phyloP scores from a whole-genome alignment of 2,329 filamentous ascomycete genomes.

The Lecanoromycetidae sp. region DNA sequence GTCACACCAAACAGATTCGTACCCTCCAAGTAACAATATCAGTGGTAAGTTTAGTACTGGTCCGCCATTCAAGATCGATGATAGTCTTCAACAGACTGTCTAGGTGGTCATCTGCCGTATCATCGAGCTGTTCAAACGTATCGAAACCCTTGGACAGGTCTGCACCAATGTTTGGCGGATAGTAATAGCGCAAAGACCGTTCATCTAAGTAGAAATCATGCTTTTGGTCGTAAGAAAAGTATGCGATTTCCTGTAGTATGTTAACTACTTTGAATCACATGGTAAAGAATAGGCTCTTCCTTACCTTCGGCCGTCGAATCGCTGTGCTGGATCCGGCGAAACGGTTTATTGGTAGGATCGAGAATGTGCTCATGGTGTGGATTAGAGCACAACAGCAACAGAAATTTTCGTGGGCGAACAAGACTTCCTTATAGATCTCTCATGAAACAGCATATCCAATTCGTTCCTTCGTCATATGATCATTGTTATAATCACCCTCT shows the following conservation, averaged over 20 bases:
- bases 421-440: too few species aligned
- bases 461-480: too few species aligned
- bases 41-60: slow-evolving; percentile 55
- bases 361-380: slow-evolving; percentile 34
- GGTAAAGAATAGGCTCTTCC: slow-evolving; percentile 15
- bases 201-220: slow-evolving; percentile 66
- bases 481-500: too few species aligned
- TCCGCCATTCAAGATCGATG: slow-evolving; percentile 56
- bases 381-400: too few species aligned
- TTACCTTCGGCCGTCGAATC: slow-evolving; percentile 62
- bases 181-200: slow-evolving; percentile 77
- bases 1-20: not conserved
- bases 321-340: slow-evolving; percentile 57
- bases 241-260: slow-evolving; percentile 62
- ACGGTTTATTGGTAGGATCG: slow-evolving; percentile 56
- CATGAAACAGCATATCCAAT: too few species aligned
- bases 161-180: slow-evolving; percentile 57
- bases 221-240: slow-evolving; percentile 82
- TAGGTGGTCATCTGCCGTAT: slow-evolving; percentile 73
- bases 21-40: slow-evolving; percentile 80
- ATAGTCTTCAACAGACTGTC: slow-evolving; percentile 72
- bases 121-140: slow-evolving; percentile 70
- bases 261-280: slow-evolving; percentile 1
- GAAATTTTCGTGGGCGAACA: too few species aligned
- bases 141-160: slow-evolving; percentile 74